Conservation (phyloP, 2,329 filamentous ascomycete species). For the Rhexocercosporidium sp. region DNA sequence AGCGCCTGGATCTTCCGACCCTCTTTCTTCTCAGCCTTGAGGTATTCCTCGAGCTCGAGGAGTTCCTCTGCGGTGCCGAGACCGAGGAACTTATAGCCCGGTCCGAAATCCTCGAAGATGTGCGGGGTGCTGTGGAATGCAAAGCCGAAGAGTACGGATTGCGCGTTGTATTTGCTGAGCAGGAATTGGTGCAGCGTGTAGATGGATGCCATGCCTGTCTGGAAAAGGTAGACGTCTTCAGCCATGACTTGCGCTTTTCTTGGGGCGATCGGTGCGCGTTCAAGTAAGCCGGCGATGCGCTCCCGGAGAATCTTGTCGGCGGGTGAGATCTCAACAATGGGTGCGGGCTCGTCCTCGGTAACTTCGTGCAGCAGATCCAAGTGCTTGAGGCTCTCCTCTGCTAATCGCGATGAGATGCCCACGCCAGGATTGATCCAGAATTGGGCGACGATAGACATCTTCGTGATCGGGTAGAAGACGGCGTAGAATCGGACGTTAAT, state of each 20-base stretch:
- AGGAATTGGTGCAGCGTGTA: slow-evolving; percentile 50
- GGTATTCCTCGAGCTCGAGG: slow-evolving; percentile 51
- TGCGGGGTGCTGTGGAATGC: slow-evolving; percentile 57
- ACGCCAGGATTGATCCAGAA: slow-evolving; percentile 54
- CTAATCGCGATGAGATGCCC: slow-evolving; percentile 53
- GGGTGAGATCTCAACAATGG: slow-evolving; percentile 42
- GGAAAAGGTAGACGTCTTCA: slow-evolving; percentile 58
- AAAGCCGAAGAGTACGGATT: slow-evolving; percentile 54
- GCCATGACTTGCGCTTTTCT: slow-evolving; percentile 23
- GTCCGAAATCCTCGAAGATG: slow-evolving; percentile 50
- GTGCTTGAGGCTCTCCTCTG: slow-evolving; percentile 49
- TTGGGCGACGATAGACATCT: slow-evolving; percentile 46
- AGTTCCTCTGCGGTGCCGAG: slow-evolving; percentile 49
- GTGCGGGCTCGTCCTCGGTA: slow-evolving; percentile 39
- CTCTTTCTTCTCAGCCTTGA: slow-evolving; percentile 41
- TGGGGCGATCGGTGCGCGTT: slow-evolving; percentile 42
- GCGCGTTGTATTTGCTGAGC: slow-evolving; percentile 42
- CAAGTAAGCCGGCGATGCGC: slow-evolving; percentile 50
- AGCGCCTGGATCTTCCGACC: slow-evolving; percentile 51
- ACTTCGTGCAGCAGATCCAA: slow-evolving; percentile 46
- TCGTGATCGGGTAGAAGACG: slow-evolving; percentile 47
- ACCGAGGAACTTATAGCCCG: slow-evolving; percentile 54
- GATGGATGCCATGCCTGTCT: slow-evolving; percentile 60
- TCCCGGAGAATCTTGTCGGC: slow-evolving; percentile 47
- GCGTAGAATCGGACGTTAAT: slow-evolving; percentile 48